These are phyloP conservation scores for Bothriochloa decipiens DNA, from an alignment of 176 grass and related monocot species.

Conservation along the genomic window DNA sequence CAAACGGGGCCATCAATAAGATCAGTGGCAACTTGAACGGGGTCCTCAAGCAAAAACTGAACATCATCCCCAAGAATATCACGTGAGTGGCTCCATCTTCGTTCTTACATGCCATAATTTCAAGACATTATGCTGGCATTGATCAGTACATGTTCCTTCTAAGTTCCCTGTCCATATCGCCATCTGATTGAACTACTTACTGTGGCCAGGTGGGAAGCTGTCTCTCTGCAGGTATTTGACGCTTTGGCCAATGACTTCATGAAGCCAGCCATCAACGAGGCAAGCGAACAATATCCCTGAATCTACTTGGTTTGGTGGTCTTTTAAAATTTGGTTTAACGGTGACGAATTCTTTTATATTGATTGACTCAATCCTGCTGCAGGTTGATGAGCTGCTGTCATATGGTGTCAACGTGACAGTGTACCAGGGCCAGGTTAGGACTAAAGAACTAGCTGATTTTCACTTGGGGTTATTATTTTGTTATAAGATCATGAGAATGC, in stretches of 20 bases:
- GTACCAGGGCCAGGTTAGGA: constrained; percentile 66
- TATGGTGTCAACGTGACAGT: constrained; percentile 68
- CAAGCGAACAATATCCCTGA: neutral
- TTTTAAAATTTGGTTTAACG: neutral
- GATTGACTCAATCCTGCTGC: neutral
- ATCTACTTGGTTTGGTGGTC: neutral
- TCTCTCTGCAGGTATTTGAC: neutral
- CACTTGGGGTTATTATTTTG: no score
- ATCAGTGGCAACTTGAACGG: constrained; percentile 66
- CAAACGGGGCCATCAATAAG: no score
- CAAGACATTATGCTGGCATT: neutral
- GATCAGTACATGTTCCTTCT: no score
- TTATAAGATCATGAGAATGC: neutral
- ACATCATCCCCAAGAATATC: constrained; percentile 73
- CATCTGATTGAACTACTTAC: neutral
- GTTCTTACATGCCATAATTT: neutral
- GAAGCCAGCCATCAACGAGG: constrained; percentile 87
- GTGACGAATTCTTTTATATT: neutral
- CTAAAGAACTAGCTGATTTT: neutral
- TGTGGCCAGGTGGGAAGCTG: constrained; percentile 36
- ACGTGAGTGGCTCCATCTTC: neutral
- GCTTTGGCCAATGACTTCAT: constrained; percentile 58
- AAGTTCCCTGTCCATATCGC: neutral
- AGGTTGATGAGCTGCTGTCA: constrained; percentile 65
- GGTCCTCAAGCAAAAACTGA: constrained; percentile 67